Conservation (phyloP, 192 early-diverging fungal species). For the Coemansia sp. region DNA sequence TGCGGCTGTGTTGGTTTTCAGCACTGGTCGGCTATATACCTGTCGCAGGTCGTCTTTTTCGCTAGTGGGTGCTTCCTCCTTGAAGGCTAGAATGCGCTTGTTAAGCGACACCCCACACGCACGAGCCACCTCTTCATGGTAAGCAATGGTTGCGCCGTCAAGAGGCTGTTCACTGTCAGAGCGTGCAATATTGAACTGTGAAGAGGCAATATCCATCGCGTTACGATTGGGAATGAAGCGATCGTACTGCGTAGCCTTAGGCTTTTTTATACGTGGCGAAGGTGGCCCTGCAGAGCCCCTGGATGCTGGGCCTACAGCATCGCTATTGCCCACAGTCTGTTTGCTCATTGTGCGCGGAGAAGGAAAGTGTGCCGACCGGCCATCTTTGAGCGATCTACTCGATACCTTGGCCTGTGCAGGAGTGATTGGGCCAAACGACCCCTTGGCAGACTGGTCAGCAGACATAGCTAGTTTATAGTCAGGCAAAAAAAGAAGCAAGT, state of each 20-base stretch:
- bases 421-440: slow-evolving; percentile 14
- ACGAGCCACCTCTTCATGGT: slow-evolving; percentile 78
- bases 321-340: slow-evolving; percentile 5
- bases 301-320: slow-evolving; percentile 1
- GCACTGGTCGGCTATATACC: slow-evolving; percentile 52
- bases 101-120: slow-evolving; percentile 78
- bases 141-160: slow-evolving; percentile 57
- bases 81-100: slow-evolving; percentile 81
- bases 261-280: slow-evolving; percentile 33
- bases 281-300: slow-evolving; percentile 14
- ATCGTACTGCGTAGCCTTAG: slow-evolving; percentile 65
- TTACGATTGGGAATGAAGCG: slow-evolving; percentile 85
- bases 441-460: slow-evolving; percentile 17
- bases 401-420: slow-evolving; percentile 12
- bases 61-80: slow-evolving; percentile 70
- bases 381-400: slow-evolving; percentile 22
- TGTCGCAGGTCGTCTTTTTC: slow-evolving; percentile 57
- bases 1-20: slow-evolving; percentile 27
- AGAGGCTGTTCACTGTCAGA: slow-evolving; percentile 45
- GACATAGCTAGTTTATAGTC: not conserved
- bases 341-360: slow-evolving; percentile 35
- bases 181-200: slow-evolving; percentile 68
- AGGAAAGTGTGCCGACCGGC: slow-evolving; percentile 19
- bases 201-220: slow-evolving; percentile 66
- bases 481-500: not conserved